Base-by-base conservation (phyloP, 2,329 filamentous ascomycete genomes). In the Aureobasidium subglaciale region DNA sequence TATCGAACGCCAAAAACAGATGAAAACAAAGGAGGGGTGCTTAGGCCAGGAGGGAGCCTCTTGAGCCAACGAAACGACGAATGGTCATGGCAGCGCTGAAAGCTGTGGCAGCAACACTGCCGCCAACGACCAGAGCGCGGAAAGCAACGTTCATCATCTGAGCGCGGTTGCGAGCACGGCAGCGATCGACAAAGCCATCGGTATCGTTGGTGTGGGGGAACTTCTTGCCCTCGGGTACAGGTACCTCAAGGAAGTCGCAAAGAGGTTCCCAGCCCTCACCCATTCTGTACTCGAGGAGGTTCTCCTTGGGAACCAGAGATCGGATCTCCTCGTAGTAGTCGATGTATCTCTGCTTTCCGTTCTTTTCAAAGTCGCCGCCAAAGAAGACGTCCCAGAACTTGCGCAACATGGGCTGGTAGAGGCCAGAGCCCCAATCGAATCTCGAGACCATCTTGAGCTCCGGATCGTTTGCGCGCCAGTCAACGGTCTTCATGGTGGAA, bases 361-460 rank as follows among this genome's bases (percentile, higher is more conserved):
- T 74, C 66, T 79, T 79, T 65, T 79, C 78, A 67, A 87, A 87
- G 65, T 86, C 83, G 49, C 81, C 82, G 59, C 82, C 77, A 75
- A 85, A 87, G 70, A 86, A 86, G 56, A 77, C 78, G 63, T 82
- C 78, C 71, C 85, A 87, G 73, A 86, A 85, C 69, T 84, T 67
- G 69, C 59, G 43, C 57, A 87, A 75, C 83, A 87, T 86, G 35
- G 83, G 83, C 67, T 85, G 80, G 73, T 86, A 86, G 74, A 85
- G 81, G 66, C 79, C 74, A 7, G 83, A 82, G 20, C 80, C 83
- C 83, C 83, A 86, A 71, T 79, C 80, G 56, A 70, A 68, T 67
- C 78, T 73, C 35, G 78, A 78, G 13, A 82, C 73, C 56, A 77
- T 70, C 59, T 73, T 75, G 68, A 79, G 75, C 70, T 85, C 82